phyloP scores from a whole-genome alignment of 768 basidiomycete genomes.

The Phallus indusiatus region DNA sequence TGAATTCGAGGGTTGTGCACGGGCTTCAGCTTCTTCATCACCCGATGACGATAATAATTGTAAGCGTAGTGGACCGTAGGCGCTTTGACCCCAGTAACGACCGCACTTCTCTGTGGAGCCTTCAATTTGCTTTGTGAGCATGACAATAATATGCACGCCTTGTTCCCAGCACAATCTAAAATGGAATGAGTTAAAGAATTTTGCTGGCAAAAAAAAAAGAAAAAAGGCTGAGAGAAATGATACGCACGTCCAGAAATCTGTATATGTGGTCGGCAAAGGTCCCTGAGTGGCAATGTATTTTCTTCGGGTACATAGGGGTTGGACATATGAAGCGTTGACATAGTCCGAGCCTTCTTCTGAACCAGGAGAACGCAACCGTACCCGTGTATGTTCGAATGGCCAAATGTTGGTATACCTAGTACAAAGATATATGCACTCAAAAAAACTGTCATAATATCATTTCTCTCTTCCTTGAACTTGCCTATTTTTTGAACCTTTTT shows the following conservation, averaged over 20 bases:
- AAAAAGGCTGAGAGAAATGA: not conserved
- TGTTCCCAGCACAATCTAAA: conserved; percentile 85
- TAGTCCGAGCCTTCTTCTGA: conserved; percentile 65
- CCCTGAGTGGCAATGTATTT: conserved; percentile 96
- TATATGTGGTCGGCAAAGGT: conserved; percentile 79
- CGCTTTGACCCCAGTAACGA: conserved; percentile 61
- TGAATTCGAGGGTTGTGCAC: not conserved
- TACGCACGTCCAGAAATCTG: conserved; percentile 90
- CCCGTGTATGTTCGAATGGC: conserved; percentile 94
- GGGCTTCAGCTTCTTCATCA: conserved; percentile 25
- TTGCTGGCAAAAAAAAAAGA: too few species aligned
- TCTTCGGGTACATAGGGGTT: conserved; percentile 70
- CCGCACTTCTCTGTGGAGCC: conserved; percentile 86
- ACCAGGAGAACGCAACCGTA: conserved; percentile 40
- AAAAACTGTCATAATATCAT: not conserved
- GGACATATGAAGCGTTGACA: conserved; percentile 91
- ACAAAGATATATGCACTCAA: not conserved
- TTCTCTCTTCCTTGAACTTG: conserved; percentile 23
- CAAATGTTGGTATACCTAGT: conserved; percentile 89
- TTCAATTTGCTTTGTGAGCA: conserved; percentile 91
- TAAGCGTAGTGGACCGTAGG: conserved; percentile 65
- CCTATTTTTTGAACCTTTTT: conserved; percentile 92
- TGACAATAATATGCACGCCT: conserved; percentile 88
- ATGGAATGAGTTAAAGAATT: not conserved
- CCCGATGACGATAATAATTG: conserved; percentile 41